Conservation (phyloP, 1,139 yeast species). For the Protomyces inouyei region DNA sequence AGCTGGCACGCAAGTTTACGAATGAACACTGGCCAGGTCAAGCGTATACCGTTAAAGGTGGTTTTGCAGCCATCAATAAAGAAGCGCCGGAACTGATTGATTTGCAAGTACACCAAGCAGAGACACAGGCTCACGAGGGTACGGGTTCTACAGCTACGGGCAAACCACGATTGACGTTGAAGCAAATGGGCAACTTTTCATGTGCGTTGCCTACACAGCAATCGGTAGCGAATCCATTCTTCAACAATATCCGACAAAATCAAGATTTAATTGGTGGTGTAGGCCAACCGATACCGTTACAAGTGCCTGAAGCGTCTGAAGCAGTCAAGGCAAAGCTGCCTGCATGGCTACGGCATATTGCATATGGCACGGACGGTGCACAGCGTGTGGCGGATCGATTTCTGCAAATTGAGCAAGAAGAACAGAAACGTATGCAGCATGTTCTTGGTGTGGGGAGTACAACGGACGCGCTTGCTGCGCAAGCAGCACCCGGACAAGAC, state of each 20-base stretch:
- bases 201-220: constrained; percentile 7
- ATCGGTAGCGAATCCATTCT: constrained; percentile 32
- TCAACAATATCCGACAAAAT: constrained; percentile 33
- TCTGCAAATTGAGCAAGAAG: constrained; percentile 41
- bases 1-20: constrained; percentile 32
- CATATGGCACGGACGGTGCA: constrained; percentile 37
- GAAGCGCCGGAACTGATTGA: constrained; percentile 2
- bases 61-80: constrained; percentile 28
- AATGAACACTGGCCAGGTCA: constrained; percentile 37
- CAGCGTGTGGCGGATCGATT: constrained; percentile 41
- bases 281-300: constrained; percentile 32
- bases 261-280: constrained; percentile 33
- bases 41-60: constrained; percentile 38
- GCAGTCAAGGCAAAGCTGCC: constrained; percentile 35
- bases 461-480: constrained; percentile 36
- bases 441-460: constrained; percentile 31
- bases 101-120: not conserved
- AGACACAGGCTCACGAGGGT: not conserved
- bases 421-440: constrained; percentile 39
- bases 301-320: constrained; percentile 31
- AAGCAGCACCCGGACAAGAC: constrained; percentile 37
- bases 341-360: constrained; percentile 39
- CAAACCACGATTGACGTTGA: not conserved
- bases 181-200: constrained; percentile 4
- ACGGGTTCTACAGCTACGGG: not conserved